These are phyloP conservation scores for Kwoniella europaea DNA, from an alignment of 768 basidiomycete species.

Conservation along the genomic window DNA sequence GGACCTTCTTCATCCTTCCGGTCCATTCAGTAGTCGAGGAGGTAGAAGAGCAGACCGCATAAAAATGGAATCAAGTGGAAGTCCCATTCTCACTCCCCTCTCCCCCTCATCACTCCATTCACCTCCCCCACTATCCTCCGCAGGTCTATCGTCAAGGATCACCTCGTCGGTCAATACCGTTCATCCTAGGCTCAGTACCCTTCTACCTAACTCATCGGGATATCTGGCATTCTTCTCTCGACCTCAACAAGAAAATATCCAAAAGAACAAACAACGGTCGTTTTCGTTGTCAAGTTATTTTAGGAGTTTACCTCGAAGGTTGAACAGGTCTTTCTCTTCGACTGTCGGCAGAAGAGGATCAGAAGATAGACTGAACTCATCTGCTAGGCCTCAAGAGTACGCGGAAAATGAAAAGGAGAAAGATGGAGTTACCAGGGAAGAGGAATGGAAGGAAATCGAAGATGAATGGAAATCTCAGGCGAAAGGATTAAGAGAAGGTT, in stretches of 20 bases:
- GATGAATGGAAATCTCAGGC: slow-evolving; percentile 8
- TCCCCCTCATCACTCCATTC: slow-evolving; percentile 64
- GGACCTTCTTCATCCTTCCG: not conserved
- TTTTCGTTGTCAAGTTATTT: not conserved
- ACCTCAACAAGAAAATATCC: not conserved
- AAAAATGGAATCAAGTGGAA: slow-evolving; percentile 3
- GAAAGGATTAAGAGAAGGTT: slow-evolving; percentile 1
- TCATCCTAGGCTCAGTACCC: slow-evolving; percentile 10
- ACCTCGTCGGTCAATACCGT: not conserved
- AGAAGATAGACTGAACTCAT: not conserved
- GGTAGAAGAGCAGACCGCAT: not conserved
- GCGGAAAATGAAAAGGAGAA: not conserved
- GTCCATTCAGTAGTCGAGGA: not conserved
- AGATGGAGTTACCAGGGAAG: not conserved
- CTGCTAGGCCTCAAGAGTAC: not conserved
- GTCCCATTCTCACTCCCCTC: slow-evolving; percentile 43
- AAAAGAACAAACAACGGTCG: not conserved
- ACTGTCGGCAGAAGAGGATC: not conserved
- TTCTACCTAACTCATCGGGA: slow-evolving; percentile 6
- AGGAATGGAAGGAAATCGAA: slow-evolving; percentile 2
- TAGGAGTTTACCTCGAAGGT: not conserved
- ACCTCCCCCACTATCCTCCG: slow-evolving; percentile 69
- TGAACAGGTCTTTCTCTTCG: not conserved
- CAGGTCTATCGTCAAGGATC: slow-evolving; percentile 8
- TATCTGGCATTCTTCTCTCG: slow-evolving; percentile 7